A percentile compares a stretch with the other conserved stretches of the same genome.
Evolutionary conservation across 495 filamentous ascomycete genomes (phyloP).

Genomic region (Darksidea phi): DNA sequence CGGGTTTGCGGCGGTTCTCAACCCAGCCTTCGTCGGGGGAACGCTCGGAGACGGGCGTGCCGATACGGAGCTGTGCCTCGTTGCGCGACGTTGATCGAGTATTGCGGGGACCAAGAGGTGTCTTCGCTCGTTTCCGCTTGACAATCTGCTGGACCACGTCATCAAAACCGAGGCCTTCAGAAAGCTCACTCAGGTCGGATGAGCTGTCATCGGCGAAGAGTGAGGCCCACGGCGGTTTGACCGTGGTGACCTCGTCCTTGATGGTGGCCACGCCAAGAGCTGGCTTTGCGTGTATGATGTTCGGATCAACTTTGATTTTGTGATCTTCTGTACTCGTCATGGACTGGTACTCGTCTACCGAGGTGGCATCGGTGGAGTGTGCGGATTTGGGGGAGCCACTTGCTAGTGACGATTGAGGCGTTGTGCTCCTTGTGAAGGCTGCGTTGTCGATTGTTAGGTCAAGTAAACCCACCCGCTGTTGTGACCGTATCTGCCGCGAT

Average conservation of each 20-base stretch:
- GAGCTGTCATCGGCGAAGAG: slow-evolving; percentile 20
- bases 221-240: neutral
- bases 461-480: slow-evolving; percentile 29
- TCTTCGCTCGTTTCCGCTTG: slow-evolving; percentile 20
- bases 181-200: slow-evolving; percentile 33
- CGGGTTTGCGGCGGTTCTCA: slow-evolving; percentile 35
- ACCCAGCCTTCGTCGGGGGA: slow-evolving; percentile 36
- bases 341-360: slow-evolving; percentile 21
- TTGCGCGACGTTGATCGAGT: slow-evolving; percentile 26
- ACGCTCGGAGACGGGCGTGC: slow-evolving; percentile 47
- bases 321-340: slow-evolving; percentile 4
- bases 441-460: slow-evolving; percentile 26
- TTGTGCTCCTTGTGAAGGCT: slow-evolving; percentile 6
- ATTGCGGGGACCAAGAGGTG: slow-evolving; percentile 15
- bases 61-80: slow-evolving; percentile 20
- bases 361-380: slow-evolving; percentile 31
- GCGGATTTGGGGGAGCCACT: slow-evolving; percentile 24
- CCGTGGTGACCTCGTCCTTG: neutral
- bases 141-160: slow-evolving; percentile 21
- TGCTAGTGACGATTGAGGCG: slow-evolving; percentile 17
- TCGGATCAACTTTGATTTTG: slow-evolving; percentile 10
- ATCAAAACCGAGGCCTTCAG: slow-evolving; percentile 22
- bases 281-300: slow-evolving; percentile 4
- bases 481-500: slow-evolving; percentile 18
- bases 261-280: slow-evolving; percentile 4